Evolutionary conservation across 1,284 basidiomycete genomes (phyloP).

Genomic region (Mycena sp.): DNA sequence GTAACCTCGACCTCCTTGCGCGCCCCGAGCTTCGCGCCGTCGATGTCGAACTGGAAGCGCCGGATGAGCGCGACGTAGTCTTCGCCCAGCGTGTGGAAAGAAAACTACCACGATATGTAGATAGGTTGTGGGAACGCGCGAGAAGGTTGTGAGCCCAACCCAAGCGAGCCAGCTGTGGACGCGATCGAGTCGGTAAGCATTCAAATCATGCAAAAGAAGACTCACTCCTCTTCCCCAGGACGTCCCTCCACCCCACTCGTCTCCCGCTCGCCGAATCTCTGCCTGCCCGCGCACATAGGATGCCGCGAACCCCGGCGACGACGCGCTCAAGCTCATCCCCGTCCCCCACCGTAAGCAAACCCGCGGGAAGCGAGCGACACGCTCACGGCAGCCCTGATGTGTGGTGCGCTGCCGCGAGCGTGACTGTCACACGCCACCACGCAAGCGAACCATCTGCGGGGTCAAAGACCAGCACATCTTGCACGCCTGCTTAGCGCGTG

Average conservation of each 20-base stretch:
- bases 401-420: too few species aligned
- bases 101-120: constrained; percentile 85
- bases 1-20: constrained; percentile 77
- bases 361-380: constrained; percentile 33
- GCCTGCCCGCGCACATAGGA: too few species aligned
- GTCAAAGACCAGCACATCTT: constrained; percentile 71
- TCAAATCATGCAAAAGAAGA: too few species aligned
- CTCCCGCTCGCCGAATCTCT: too few species aligned
- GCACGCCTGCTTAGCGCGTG: constrained; percentile 58
- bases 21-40: constrained; percentile 71
- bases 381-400: constrained; percentile 27
- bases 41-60: constrained; percentile 69
- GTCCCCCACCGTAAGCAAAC: constrained; percentile 32
- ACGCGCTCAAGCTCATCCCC: constrained; percentile 50
- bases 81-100: constrained; percentile 78
- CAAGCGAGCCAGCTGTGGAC: constrained; percentile 69
- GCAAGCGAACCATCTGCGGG: too few species aligned
- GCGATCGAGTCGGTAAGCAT: too few species aligned
- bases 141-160: constrained; percentile 82
- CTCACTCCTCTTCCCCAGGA: too few species aligned
- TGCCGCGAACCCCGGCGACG: too few species aligned
- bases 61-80: constrained; percentile 85
- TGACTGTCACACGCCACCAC: too few species aligned
- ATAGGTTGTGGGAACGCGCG: constrained; percentile 72
- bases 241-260: too few species aligned